Evolutionary conservation across 306 rosid species (phyloP).

Genomic region (Canavalia ensiformis): DNA sequence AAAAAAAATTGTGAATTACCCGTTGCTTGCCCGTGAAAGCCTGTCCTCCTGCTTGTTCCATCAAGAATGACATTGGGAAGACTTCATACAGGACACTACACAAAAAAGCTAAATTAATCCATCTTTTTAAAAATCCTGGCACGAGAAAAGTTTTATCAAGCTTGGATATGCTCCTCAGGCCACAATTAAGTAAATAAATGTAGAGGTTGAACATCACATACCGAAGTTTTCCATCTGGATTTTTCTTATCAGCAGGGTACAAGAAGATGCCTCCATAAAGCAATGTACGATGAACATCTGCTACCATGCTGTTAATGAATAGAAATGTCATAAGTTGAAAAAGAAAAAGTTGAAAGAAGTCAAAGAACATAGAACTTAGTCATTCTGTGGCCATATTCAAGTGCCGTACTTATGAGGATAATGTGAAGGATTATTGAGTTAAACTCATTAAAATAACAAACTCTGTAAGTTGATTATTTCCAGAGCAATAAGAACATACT

Average conservation of each 20-base stretch:
- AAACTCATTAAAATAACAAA: background rate
- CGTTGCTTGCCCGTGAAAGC: conserved; percentile 89
- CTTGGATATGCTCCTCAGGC: background rate
- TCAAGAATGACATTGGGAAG: conserved; percentile 95
- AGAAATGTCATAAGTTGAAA: conserved; percentile 20
- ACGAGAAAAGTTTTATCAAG: conserved; percentile 8
- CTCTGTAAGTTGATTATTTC: background rate
- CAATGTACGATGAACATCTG: conserved; percentile 98
- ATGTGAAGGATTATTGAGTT: background rate
- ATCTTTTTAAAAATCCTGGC: background rate
- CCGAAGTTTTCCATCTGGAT: conserved; percentile 98
- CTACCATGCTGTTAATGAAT: conserved; percentile 85
- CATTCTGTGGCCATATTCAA: background rate
- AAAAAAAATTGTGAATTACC: conserved; percentile 52
- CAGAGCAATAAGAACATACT: background rate
- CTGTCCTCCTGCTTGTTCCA: conserved; percentile 99
- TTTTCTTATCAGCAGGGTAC: conserved; percentile 97
- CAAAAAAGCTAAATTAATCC: conserved; percentile 25
- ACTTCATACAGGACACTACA: conserved; percentile 92
- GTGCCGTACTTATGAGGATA: background rate
- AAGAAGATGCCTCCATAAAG: conserved; percentile 96
- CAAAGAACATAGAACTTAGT: conserved; percentile 1
- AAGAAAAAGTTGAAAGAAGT: background rate
- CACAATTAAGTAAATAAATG: background rate
- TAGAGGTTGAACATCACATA: conserved; percentile 45